Evolutionary conservation across 192 early-diverging fungal species (phyloP).

Genomic region (Podila horticola): DNA sequence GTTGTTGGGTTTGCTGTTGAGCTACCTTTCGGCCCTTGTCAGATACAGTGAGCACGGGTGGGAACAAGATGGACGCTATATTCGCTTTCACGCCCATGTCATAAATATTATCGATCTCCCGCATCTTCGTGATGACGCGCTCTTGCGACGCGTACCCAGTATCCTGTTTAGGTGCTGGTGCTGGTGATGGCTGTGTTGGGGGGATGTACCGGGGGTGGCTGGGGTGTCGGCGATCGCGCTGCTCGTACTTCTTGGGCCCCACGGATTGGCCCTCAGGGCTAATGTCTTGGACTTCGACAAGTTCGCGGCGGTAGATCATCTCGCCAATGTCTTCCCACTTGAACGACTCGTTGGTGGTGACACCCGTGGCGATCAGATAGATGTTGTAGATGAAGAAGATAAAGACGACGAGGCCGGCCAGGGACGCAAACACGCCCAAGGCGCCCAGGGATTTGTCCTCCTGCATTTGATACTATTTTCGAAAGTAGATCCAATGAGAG

Average conservation of each 20-base stretch:
- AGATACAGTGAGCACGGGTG: slow-evolving; percentile 12
- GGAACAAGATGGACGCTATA: slow-evolving; percentile 21
- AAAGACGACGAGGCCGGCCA: slow-evolving; percentile 60
- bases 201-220: slow-evolving; percentile 34
- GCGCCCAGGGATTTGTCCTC: slow-evolving; percentile 59
- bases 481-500: neutral
- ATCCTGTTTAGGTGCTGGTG: neutral
- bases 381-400: slow-evolving; percentile 61
- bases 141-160: slow-evolving; percentile 1
- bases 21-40: too few species aligned
- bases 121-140: slow-evolving; percentile 20
- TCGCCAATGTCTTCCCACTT: slow-evolving; percentile 68
- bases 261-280: neutral
- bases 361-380: slow-evolving; percentile 54
- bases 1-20: too few species aligned
- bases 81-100: slow-evolving; percentile 26
- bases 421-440: slow-evolving; percentile 56
- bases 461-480: slow-evolving; percentile 58
- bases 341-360: slow-evolving; percentile 65
- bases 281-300: slow-evolving; percentile 34
- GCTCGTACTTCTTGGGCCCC: slow-evolving; percentile 34
- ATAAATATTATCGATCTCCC: slow-evolving; percentile 41
- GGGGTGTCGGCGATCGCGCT: slow-evolving; percentile 40
- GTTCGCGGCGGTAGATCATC: slow-evolving; percentile 53
- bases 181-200: neutral